A percentile compares a stretch with the other conserved stretches of the same genome.
phyloP scores from a whole-genome alignment of 1,284 basidiomycete species.

The Ceratobasidium papillatum region DNA sequence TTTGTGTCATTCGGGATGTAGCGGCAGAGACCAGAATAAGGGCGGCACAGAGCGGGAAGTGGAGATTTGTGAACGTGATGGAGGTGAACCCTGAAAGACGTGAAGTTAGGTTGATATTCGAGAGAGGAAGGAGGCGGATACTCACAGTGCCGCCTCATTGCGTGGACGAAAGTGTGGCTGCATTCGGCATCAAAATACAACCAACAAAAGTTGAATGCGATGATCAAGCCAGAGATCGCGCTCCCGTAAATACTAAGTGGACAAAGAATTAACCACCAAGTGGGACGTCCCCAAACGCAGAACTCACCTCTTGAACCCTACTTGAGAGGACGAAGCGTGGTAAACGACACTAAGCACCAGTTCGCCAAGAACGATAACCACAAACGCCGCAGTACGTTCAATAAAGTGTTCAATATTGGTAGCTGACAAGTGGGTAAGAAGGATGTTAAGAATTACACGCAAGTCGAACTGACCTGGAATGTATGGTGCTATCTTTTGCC shows the following conservation, averaged over 20 bases:
- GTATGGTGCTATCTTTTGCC: constrained; percentile 27
- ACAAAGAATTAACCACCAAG: too few species aligned
- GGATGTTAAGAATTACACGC: too few species aligned
- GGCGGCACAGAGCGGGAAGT: constrained; percentile 53
- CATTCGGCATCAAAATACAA: constrained; percentile 51
- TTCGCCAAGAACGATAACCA: constrained; percentile 53
- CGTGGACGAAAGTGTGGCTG: constrained; percentile 52
- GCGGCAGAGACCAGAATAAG: constrained; percentile 54
- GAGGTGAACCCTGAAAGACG: constrained; percentile 48
- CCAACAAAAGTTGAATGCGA: constrained; percentile 56
- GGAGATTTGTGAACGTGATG: constrained; percentile 52
- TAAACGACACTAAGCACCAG: constrained; percentile 49
- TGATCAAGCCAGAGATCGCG: constrained; percentile 53
- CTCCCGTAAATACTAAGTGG: constrained; percentile 51
- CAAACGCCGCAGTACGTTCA: constrained; percentile 53
- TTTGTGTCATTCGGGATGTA: constrained; percentile 49
- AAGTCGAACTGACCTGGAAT: constrained; percentile 47
- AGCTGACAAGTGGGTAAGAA: constrained; percentile 46
- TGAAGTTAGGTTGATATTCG: neutral
- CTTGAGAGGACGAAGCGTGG: constrained; percentile 39
- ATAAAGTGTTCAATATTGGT: constrained; percentile 57
- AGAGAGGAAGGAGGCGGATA: neutral
- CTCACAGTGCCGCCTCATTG: constrained; percentile 52
- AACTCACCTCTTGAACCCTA: constrained; percentile 46
- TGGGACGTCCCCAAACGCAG: too few species aligned